These are phyloP conservation scores for Chlamydomonas schloesseri DNA, from an alignment of 139 green algal genomes.

Conservation along the genomic window DNA sequence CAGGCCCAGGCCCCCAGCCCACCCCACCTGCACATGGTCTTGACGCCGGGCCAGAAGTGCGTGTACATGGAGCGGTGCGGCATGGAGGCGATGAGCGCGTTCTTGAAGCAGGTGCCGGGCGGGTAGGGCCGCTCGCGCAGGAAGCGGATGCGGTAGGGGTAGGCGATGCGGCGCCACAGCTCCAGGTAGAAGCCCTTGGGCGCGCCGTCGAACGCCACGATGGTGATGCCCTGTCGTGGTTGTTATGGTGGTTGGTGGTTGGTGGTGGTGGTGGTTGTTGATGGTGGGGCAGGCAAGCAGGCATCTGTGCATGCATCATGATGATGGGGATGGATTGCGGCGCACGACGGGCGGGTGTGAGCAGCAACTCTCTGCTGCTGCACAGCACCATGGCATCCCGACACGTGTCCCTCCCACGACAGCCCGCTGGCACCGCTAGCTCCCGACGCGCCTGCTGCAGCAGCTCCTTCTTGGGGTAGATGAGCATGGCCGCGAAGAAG, in stretches of 20 bases:
- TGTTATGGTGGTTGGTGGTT: no score
- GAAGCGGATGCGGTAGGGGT: slow-evolving; percentile 30
- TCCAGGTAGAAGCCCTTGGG: slow-evolving; percentile 25
- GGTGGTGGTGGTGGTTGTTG: no score
- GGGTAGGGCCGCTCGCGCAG: slow-evolving; percentile 17
- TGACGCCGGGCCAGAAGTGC: slow-evolving; percentile 27
- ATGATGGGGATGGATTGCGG: neutral
- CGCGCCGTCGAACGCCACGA: slow-evolving; percentile 17
- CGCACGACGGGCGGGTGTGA: neutral
- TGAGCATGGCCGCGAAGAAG: slow-evolving; percentile 6
- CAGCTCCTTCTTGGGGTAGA: slow-evolving; percentile 16
- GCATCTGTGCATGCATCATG: neutral
- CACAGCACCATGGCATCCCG: no score
- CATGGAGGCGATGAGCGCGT: slow-evolving; percentile 33
- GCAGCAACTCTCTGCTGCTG: no score
- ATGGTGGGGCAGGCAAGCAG: neutral
- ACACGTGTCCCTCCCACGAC: no score
- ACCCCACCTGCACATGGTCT: neutral
- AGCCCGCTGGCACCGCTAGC: no score
- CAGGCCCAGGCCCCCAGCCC: neutral
- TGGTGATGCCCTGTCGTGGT: slow-evolving; percentile 36
- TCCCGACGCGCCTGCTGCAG: slow-evolving; percentile 26
- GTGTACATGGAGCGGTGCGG: slow-evolving; percentile 27
- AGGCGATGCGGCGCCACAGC: slow-evolving; percentile 37
- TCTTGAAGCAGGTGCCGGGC: slow-evolving; percentile 28